Conservation (phyloP, 2,329 filamentous ascomycete species). For the Leptosphaerulina australis region DNA sequence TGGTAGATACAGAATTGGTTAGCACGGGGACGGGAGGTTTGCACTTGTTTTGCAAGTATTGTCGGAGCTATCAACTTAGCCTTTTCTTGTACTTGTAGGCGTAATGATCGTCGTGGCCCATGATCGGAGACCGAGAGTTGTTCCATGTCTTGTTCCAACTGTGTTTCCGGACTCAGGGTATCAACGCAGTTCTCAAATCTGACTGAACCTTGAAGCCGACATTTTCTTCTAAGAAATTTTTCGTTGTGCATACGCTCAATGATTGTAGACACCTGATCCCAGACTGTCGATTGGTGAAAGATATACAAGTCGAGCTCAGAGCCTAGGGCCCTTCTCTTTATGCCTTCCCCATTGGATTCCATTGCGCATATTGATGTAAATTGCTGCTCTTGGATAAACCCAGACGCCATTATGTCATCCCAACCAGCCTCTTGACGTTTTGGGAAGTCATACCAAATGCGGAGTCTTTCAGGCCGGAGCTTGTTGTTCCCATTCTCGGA, state of each 20-base stretch:
- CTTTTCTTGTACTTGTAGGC: constrained; percentile 16
- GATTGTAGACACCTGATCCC: background rate
- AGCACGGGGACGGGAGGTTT: constrained; percentile 29
- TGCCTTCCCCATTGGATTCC: background rate
- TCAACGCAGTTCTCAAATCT: background rate
- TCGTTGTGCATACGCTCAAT: background rate
- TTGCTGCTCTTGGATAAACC: background rate
- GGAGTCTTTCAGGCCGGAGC: background rate
- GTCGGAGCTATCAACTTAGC: background rate
- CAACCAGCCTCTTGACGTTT: background rate
- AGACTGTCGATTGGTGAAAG: background rate
- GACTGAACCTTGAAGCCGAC: background rate
- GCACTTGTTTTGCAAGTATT: background rate
- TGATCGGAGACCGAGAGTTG: background rate
- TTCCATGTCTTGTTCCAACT: background rate
- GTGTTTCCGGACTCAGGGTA: background rate
- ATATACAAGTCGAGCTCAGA: background rate
- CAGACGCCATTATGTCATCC: background rate
- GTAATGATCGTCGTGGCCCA: constrained; percentile 21
- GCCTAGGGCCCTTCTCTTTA: background rate
- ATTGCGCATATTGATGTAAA: background rate
- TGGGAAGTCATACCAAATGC: background rate
- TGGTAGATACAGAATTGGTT: constrained; percentile 48
- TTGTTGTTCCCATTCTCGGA: background rate
- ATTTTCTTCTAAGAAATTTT: background rate